These are phyloP conservation scores for Telfairia occidentalis DNA, from an alignment of 331 rosid genomes.

Conservation along the genomic window DNA sequence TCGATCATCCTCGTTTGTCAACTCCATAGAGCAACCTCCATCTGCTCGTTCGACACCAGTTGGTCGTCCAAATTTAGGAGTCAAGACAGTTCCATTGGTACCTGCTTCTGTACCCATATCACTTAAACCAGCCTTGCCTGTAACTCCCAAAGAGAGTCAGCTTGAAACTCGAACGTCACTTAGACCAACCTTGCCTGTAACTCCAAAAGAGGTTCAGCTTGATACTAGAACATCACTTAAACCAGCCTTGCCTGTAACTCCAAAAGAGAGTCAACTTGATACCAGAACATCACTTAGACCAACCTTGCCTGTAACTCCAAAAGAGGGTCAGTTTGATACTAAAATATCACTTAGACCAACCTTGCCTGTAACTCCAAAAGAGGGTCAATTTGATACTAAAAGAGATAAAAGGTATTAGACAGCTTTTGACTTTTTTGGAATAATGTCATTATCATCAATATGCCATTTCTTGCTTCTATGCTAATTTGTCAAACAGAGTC, in stretches of 20 bases:
- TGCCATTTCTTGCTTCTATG: background rate
- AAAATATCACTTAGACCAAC: slow-evolving; percentile 46
- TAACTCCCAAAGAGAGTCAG: slow-evolving; percentile 25
- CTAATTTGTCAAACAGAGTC: background rate
- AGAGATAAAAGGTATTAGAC: slow-evolving; percentile 56
- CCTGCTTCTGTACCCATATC: slow-evolving; percentile 63
- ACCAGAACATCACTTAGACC: slow-evolving; percentile 40
- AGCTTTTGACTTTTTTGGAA: background rate
- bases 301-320: slow-evolving; percentile 22
- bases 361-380: slow-evolving; percentile 28
- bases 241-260: slow-evolving; percentile 29
- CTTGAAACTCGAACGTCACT: slow-evolving; percentile 30
- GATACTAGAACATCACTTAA: slow-evolving; percentile 37
- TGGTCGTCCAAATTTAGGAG: slow-evolving; percentile 37
- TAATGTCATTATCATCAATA: background rate
- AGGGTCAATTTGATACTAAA: slow-evolving; percentile 24
- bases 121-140: slow-evolving; percentile 45
- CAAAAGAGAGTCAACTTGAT: slow-evolving; percentile 30
- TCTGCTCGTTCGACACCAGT: slow-evolving; percentile 33
- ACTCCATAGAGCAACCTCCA: slow-evolving; percentile 33
- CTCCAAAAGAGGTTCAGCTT: slow-evolving; percentile 27
- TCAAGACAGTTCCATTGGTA: slow-evolving; percentile 50
- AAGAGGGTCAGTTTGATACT: slow-evolving; percentile 29
- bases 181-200: slow-evolving; percentile 32
- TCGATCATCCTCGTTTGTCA: slow-evolving; percentile 24